These are phyloP conservation scores for Leishmania mexicana DNA, from an alignment of 208 protist species.

Conservation along the genomic window DNA sequence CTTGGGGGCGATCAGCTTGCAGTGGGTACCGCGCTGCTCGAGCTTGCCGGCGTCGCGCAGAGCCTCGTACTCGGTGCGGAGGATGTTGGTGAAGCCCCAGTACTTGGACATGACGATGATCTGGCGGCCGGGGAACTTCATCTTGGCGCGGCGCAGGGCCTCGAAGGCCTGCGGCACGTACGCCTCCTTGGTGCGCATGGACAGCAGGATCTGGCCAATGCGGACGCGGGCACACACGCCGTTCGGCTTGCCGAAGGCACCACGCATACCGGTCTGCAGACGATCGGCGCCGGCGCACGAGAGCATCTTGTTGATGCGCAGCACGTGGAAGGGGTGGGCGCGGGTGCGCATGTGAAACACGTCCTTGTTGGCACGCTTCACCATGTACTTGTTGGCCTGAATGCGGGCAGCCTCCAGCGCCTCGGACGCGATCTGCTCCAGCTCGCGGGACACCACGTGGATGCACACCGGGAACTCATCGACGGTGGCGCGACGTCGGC, in stretches of 20 bases:
- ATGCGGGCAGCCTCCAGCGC: slow-evolving; percentile 99
- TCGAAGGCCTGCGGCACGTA: slow-evolving; percentile 70
- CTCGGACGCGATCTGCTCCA: slow-evolving; percentile 99
- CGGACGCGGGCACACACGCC: slow-evolving; percentile 97
- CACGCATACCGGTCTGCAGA: slow-evolving; percentile 95
- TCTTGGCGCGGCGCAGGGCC: slow-evolving; percentile 85
- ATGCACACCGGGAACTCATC: slow-evolving; percentile 98
- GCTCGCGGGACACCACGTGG: slow-evolving; percentile 98
- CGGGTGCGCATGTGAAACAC: slow-evolving; percentile 99
- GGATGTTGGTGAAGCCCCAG: slow-evolving; percentile 87
- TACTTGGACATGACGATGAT: slow-evolving; percentile 84
- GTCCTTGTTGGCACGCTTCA: slow-evolving; percentile 98
- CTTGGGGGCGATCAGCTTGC: slow-evolving; percentile 77
- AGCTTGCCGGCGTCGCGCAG: slow-evolving; percentile 67
- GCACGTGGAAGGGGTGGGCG: slow-evolving; percentile 99
- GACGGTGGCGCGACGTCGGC: slow-evolving; percentile 95
- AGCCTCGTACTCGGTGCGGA: slow-evolving; percentile 72
- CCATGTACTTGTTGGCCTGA: slow-evolving; percentile 99
- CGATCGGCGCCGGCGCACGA: slow-evolving; percentile 99
- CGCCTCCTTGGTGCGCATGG: slow-evolving; percentile 93
- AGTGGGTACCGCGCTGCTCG: slow-evolving; percentile 71
- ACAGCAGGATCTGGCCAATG: slow-evolving; percentile 98
- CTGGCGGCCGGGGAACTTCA: slow-evolving; percentile 77
- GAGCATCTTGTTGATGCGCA: slow-evolving; percentile 99
- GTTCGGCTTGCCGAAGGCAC: slow-evolving; percentile 89